Evolutionary conservation across 345 rosid genomes (phyloP), one percentile per base, ranked within the genome.

Genomic region (Lumnitzera racemosa): DNA sequence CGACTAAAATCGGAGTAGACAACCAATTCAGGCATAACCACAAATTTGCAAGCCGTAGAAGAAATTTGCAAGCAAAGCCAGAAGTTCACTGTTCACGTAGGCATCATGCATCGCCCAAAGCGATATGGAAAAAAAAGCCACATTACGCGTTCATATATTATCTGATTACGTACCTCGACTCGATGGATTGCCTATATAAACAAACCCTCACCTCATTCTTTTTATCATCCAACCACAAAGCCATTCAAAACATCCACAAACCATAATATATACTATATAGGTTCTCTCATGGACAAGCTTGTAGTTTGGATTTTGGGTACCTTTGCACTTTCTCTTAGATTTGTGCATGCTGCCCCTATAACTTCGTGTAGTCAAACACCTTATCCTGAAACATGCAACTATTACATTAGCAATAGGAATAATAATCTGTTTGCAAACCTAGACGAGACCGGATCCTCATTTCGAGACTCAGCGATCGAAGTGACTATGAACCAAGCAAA

Each of bases 311-410:
- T 36, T 55, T 24, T 65, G 10, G 9, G 7, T 58, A 47, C 62
- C 53, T 56, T 61, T 56, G 46, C 20, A 20, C 20, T 70, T 48
- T 29, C 46, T n/a, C 43, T 67, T 24, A 58, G 41, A 12, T 2
- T 61, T 8, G 76, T 47, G 57, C 68, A 73, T 67, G 66, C 58
- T 46, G 68, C 20, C 36, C 12, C 55, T 13, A 72, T 81, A 60
- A 75, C 77, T 50, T 75, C 90, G 48, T 90, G 91, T 56, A 61
- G 49, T 69, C 78, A 67, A 70, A 82, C 90, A 4, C 95, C 95
- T 46, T 72, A 73, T 61, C 87, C 90, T 47, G 71, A 64, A 51
- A 77, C 72, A 11, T 85, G 97, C 69, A 49, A 67, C 64, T 2
- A 74, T 61, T 84, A 62, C 74, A 24, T 76, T 36, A 56, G 58